Base-by-base conservation (phyloP, 352 stramenopile genomes). In the Globisporangium parvum region DNA sequence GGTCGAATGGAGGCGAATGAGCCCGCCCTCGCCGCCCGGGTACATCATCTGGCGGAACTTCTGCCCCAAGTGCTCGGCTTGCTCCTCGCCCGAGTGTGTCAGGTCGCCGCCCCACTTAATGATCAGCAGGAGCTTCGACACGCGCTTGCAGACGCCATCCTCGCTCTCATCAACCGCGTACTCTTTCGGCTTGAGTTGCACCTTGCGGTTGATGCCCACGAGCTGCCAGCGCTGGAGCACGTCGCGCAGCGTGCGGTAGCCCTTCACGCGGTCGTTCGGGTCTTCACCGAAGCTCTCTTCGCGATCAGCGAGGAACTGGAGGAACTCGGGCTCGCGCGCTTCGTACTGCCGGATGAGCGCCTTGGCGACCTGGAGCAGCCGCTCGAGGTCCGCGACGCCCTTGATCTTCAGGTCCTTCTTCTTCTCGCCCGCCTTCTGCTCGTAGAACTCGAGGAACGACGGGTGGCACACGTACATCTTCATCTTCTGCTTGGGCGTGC, bases 401-500 rank as follows among this genome's bases (percentile, higher is more conserved):
- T 95, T 95, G 55, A 95, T 90, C 63, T 95, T 95, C 2, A 95
- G 57, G 26, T 95, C 85, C 59, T 90, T 80, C 49, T 85, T 81
- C 53, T 83, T 85, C 37, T 23, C 37, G 45, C 60, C 66, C 10
- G 83, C 57, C 18, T 74, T 78, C 14, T 80, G 68, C 55, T 88
- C 71, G 58, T 95, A 94, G 55, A 79, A 93, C 46, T 85, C 56
- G 6, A 98, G 61, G 47, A 98, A 96, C n/a, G 75, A 78, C 24
- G 89, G 85, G 59, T 96, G 87, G 50, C 80, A 91, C 31, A 97
- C 84, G 47, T 93, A 83, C 81, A 98, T 97, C 72, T 98, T 98
- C 83, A 98, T 95, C 71, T 99, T 99, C 72, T 99, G 97, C 80
- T 99, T 99, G 5, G 98, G 98, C 10, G 97, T 99, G 51, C 98